Percentiles rank a stretch among this genome's conserved stretches.
These are phyloP conservation scores for Rhynchospora pubera DNA, from an alignment of 176 grass and related monocot genomes.

Conservation along the genomic window DNA sequence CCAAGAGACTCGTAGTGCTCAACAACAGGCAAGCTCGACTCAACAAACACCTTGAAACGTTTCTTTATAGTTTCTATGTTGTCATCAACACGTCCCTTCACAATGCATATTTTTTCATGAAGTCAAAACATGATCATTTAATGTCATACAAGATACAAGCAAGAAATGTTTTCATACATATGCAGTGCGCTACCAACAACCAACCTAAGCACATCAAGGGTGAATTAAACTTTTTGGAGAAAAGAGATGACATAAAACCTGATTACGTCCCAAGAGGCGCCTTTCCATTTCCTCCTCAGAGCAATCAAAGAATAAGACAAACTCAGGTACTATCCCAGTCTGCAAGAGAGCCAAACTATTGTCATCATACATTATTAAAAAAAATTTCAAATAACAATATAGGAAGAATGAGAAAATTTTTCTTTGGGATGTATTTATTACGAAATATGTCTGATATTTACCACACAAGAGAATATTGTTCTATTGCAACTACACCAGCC, in stretches of 20 bases:
- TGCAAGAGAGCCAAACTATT: slow-evolving; percentile 23
- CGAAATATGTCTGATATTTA: not conserved
- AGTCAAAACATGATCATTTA: not conserved
- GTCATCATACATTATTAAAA: not conserved
- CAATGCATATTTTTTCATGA: slow-evolving; percentile 13
- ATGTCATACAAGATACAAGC: not conserved
- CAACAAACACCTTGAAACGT: slow-evolving; percentile 77
- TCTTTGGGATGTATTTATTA: not conserved
- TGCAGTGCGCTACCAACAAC: not conserved
- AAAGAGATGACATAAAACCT: slow-evolving; percentile 40
- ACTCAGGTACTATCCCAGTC: slow-evolving; percentile 75
- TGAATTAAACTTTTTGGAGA: not conserved
- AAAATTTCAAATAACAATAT: not conserved
- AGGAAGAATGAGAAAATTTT: slow-evolving; percentile 3
- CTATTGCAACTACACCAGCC: not conserved
- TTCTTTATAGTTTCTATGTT: slow-evolving; percentile 96
- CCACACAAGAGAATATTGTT: not conserved
- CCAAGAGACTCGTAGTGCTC: slow-evolving; percentile 50
- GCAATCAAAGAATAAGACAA: slow-evolving; percentile 86
- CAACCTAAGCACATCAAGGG: not conserved
- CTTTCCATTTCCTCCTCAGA: slow-evolving; percentile 86
- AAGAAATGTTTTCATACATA: not conserved
- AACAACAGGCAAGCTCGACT: slow-evolving; percentile 93
- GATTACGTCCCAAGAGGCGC: slow-evolving; percentile 72
- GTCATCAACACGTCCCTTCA: slow-evolving; percentile 94